These are phyloP conservation scores for Penicillium verrucosum DNA, from an alignment of 2,329 filamentous ascomycete species.

Conservation along the genomic window DNA sequence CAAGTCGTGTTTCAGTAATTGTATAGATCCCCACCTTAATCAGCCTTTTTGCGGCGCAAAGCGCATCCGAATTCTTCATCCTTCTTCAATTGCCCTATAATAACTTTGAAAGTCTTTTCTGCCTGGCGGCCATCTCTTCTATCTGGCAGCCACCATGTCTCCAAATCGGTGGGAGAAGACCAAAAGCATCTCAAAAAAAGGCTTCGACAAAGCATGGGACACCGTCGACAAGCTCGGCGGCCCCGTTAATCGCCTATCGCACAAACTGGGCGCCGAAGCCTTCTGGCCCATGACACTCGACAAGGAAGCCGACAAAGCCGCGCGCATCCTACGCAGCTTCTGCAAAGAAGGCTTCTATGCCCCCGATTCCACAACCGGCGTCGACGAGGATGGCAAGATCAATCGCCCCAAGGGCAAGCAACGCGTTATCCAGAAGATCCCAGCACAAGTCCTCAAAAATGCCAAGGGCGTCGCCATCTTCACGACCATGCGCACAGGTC, in stretches of 20 bases:
- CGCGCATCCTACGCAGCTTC: conserved; percentile 83
- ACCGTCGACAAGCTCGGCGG: conserved; percentile 66
- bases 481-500: conserved; percentile 88
- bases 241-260: conserved; percentile 76
- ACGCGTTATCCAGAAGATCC: conserved; percentile 75
- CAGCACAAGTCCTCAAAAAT: conserved; percentile 77
- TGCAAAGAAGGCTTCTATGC: conserved; percentile 75
- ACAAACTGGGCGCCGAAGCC: conserved; percentile 75
- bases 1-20: conserved; percentile 9
- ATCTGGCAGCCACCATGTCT: conserved; percentile 27
- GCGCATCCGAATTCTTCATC: not conserved
- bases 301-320: conserved; percentile 87
- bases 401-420: conserved; percentile 60
- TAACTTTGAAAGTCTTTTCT: not conserved
- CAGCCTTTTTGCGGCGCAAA: not conserved
- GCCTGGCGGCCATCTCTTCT: not conserved
- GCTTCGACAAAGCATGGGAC: conserved; percentile 71
- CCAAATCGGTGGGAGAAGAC: conserved; percentile 58
- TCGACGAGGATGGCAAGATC: conserved; percentile 44
- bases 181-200: conserved; percentile 55
- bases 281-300: conserved; percentile 86
- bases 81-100: not conserved
- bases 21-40: conserved; percentile 10
- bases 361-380: conserved; percentile 50
- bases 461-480: conserved; percentile 90